Base-by-base conservation (phyloP, 257 asterid species). In the Nicotiana benthamiana region DNA sequence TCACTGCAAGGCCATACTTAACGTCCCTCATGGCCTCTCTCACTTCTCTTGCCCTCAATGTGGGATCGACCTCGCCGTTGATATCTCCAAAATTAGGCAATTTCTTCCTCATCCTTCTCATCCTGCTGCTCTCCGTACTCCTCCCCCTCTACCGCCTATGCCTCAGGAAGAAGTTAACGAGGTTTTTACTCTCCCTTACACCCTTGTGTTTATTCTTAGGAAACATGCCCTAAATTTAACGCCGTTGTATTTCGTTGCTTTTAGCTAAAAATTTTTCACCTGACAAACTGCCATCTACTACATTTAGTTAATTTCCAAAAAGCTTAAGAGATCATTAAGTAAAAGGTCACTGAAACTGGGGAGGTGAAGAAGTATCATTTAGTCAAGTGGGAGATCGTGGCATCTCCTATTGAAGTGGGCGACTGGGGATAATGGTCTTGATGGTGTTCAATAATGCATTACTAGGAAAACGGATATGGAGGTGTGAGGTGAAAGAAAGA, bases 21-120 rank as follows among this genome's bases (percentile, higher is more conserved):
- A 94, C 75, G 98, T 94, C 16, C 99, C 99, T 15, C 93, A 90
- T 60, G 99, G 99, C 6, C 84, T 96, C 72, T 82, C 95, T 48
- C 93, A 93, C 83, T 91, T 96, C 83, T 89, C 86, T 77, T 96
- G 99, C 74, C 97, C 99, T 18, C 98, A 96, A 90, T 96, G 99
- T 86, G 87, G 59, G 53, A 81, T 89, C 83, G 92, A 87, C 86
- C 92, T 93, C 8, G 95, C 97, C 24, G 95, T 93, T 77, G 97
- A 92, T 86, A 84, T 88, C 67, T 90, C 98, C 12, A 90, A 90
- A 86, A 80, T 91, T 18, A 89, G 87, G 64, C 96, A 85, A 48
- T 79, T 87, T 70, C 75, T 89, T 80, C 89, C 93, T 54, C 80
- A 90, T 0, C 79, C 79, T 1, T 88, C 70, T 53, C 51, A 53